phyloP scores from a whole-genome alignment of 2,329 filamentous ascomycete species.

The Trichoderma cornu-damae region DNA sequence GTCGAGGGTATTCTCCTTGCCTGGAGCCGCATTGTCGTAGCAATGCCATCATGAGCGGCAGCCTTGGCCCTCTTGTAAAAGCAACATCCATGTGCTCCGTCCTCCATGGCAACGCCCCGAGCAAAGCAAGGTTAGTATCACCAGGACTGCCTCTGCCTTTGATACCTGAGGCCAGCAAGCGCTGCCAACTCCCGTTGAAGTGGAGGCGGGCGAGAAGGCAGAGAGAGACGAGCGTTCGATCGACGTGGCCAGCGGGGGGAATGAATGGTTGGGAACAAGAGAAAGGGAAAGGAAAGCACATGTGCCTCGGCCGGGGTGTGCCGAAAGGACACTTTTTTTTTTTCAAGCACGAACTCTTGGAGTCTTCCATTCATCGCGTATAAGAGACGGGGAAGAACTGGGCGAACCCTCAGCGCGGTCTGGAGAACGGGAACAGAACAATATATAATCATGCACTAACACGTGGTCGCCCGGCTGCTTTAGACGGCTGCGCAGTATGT shows the following conservation, averaged over 20 bases:
- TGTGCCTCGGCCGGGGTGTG: conserved; percentile 7
- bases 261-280: conserved; percentile 7
- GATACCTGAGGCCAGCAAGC: not conserved
- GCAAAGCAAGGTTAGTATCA: not conserved
- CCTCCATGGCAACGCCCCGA: not conserved
- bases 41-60: not conserved
- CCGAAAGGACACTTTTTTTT: not conserved
- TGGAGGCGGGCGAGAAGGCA: not conserved
- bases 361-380: not conserved
- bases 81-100: no score
- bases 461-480: conserved; percentile 13
- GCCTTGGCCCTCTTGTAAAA: not conserved
- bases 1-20: not conserved
- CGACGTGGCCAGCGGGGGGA: conserved; percentile 17
- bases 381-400: not conserved
- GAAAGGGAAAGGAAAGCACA: conserved; percentile 3
- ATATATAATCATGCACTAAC: conserved; percentile 9
- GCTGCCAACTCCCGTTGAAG: not conserved
- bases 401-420: not conserved
- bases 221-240: conserved; percentile 11
- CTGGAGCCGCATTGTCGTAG: conserved; percentile 1
- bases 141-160: not conserved
- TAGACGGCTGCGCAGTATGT: no score
- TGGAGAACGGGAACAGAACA: conserved; percentile 3
- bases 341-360: not conserved